Base-by-base conservation (phyloP, 192 early-diverging fungal species). In the Gaertneriomyces sp. region DNA sequence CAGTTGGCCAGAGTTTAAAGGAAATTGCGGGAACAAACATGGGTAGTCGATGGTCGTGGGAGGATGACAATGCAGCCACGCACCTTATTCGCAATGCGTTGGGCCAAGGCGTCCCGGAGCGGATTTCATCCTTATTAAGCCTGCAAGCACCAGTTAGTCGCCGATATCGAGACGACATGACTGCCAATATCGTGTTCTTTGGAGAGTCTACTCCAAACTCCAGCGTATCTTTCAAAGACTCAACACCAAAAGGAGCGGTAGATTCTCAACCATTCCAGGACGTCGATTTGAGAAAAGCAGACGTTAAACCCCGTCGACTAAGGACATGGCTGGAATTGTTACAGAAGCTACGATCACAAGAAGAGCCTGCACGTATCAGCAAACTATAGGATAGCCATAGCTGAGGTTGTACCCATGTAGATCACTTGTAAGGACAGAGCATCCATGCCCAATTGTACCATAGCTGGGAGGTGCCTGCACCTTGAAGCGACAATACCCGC, bases 131-230 rank as follows among this genome's bases (percentile, higher is more conserved):
- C 44, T 20, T 75, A n/a, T 45, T 84, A 45, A 42, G 53, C 11
- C 77, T 84, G 50, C 79, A 74, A 0, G 63, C 76, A 4, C 79
- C 79, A n/a, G 47, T 71, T 25, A 69, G 68, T 50, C 58, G 82
- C 5, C 41, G 74, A 11, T 74, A 66, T 46, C 20, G 82, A 16
- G 82, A 84, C 52, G 82, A 84, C 58, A 76, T 84, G 20, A 84
- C 82, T 3, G 79, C 76, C 19, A 74, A 71, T 46, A 78, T 84
- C 11, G 17, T 81, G 10, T 77, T 74, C 25, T 81, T 84, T 56
- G 54, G 16, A 39, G 16, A 16, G 39, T 14, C 14, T 12, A 39
- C 5, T 16, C 16, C 54, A 5, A 12, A 4, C 16, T 16, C 16
- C 12, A 16, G 39, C 12, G 54, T 25, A 8, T 16, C 19, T 38